These are phyloP conservation scores for Lepiota subincarnata DNA, from an alignment of 768 basidiomycete genomes.

Conservation along the genomic window DNA sequence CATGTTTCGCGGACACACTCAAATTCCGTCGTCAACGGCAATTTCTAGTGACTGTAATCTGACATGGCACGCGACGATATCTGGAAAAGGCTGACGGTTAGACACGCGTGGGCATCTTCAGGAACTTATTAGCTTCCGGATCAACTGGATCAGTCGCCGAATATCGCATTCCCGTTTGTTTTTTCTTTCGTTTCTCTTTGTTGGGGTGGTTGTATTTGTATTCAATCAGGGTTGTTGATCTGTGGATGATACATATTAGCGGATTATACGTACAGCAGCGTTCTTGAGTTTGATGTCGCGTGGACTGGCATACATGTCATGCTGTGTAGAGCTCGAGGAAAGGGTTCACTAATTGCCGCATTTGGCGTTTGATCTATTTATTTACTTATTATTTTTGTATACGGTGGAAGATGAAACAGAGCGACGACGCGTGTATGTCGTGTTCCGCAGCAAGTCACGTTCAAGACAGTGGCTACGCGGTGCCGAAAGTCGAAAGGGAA, in stretches of 20 bases:
- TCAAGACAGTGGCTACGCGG: no score
- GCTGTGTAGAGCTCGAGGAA: not conserved
- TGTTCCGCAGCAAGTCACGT: not conserved
- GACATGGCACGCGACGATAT: not conserved
- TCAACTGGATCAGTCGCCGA: conserved; percentile 8
- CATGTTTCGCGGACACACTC: conserved; percentile 26
- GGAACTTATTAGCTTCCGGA: not conserved
- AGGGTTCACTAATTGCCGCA: not conserved
- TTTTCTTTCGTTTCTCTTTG: not conserved
- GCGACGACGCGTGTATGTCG: not conserved
- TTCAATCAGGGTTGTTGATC: not conserved
- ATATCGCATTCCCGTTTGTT: not conserved
- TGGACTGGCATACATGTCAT: not conserved
- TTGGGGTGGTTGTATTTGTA: not conserved
- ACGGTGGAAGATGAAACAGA: not conserved
- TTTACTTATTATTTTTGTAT: not conserved
- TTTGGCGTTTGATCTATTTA: conserved; percentile 2
- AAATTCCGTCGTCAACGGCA: conserved; percentile 23
- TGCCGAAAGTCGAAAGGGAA: no score
- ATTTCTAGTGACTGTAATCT: not conserved
- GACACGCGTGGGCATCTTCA: not conserved
- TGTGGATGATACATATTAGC: not conserved
- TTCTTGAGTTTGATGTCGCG: not conserved
- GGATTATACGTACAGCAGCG: not conserved
- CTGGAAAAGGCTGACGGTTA: not conserved